Evolutionary conservation across 495 filamentous ascomycete genomes (phyloP), one percentile per base, ranked within the genome.

Genomic region (Penicillium soppii): DNA sequence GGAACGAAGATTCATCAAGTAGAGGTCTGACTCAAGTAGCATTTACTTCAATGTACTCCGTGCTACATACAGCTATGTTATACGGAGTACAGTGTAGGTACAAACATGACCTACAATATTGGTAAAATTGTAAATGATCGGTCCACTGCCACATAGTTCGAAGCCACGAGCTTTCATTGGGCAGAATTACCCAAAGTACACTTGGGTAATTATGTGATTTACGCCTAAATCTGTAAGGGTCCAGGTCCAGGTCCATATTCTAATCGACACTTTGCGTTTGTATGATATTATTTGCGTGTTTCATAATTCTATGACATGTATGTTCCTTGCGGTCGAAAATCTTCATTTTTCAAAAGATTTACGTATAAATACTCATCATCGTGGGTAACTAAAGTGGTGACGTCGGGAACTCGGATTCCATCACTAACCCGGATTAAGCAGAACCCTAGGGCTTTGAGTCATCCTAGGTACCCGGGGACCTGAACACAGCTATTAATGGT

Each of bases 211-310:
- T 45, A 53, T 38, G 26, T 49, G 50, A 53, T 23, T 42, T 56
- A 35, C 43, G 52, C 53, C 48, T 49, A 36, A n/a, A 59, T 53
- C 53, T 47, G 57, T 47, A 59, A 59, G 57, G 57, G 48, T 50
- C 46, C 33, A 50, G 25, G 21, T 41, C 23, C 42, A 43, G 47
- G 21, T 23, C 32, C 29, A 23, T 30, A 54, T 45, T 54, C 50
- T 19, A 36, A 43, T n/a, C n/a, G n/a, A n/a, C n/a, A n/a, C n/a
- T n/a, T n/a, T n/a, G n/a, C n/a, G n/a, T n/a, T n/a, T n/a, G n/a
- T n/a, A n/a, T n/a, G n/a, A n/a, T n/a, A 21, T 15, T 21, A 22
- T 32, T 33, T 35, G 33, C 20, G 16, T 32, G 40, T 23, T 52
- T 52, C n/a, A 32, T 27, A 15, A 12, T 22, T 42, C n/a, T 42